Percentiles rank a stretch among this genome's conserved stretches.
Conservation (phyloP, 75 land plant species). For the Ceratopteris richardii region DNA sequence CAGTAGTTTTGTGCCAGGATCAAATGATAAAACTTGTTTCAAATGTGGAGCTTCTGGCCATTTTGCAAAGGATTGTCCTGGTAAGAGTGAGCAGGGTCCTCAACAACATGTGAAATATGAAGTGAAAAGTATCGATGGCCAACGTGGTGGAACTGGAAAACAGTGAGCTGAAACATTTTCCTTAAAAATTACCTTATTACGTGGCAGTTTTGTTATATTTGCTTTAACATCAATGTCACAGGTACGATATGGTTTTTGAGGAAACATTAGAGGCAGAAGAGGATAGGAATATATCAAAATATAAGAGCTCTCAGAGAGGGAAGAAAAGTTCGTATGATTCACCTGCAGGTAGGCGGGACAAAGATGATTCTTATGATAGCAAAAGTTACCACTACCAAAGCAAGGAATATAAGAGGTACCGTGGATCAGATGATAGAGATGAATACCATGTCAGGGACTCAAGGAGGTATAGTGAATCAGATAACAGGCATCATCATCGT, state of each 20-base stretch:
- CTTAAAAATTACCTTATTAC: background rate
- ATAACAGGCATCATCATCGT: too few relatives aligned
- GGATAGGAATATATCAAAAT: too few relatives aligned
- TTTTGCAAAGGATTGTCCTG: constrained; percentile 64
- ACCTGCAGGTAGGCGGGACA: constrained; percentile 6
- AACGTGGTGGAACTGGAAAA: constrained; percentile 53
- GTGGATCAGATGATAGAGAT: constrained; percentile 7
- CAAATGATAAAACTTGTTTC: constrained; percentile 61
- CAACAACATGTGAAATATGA: constrained; percentile 42
- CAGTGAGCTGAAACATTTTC: constrained; percentile 25
- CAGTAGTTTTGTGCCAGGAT: constrained; percentile 12
- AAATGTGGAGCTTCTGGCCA: constrained; percentile 82
- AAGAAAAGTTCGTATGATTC: constrained; percentile 1
- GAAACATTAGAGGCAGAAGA: constrained; percentile 19
- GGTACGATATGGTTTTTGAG: constrained; percentile 86
- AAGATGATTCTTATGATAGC: constrained; percentile 1
- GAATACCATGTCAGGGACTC: too few relatives aligned
- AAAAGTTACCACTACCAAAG: background rate
- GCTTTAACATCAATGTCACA: constrained; percentile 10
- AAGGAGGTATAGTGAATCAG: background rate
- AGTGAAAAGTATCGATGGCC: constrained; percentile 55
- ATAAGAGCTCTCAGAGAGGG: background rate
- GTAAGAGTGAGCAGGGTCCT: constrained; percentile 12
- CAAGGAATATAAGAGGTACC: constrained; percentile 3
- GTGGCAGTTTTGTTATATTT: too few relatives aligned